Conservation (phyloP, 345 rosid genomes). For the Jatropha curcas region DNA sequence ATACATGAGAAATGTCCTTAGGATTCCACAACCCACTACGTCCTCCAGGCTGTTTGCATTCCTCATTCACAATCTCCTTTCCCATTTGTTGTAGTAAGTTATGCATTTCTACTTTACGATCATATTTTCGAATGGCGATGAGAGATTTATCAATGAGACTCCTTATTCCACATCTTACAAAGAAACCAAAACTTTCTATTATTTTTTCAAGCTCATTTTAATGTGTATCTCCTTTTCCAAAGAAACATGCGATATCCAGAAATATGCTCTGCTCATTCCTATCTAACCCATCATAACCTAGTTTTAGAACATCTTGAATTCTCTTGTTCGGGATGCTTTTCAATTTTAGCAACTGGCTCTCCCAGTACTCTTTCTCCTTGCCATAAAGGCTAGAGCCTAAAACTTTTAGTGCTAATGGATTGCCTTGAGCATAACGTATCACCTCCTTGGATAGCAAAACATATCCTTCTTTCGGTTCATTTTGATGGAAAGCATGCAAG, state of each 20-base stretch:
- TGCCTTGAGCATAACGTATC: neutral
- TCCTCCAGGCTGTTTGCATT: neutral
- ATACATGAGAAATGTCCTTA: no score
- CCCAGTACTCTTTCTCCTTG: neutral
- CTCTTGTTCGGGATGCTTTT: neutral
- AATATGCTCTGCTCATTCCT: neutral
- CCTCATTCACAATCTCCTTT: neutral
- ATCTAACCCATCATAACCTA: neutral
- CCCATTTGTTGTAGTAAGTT: constrained; percentile 5
- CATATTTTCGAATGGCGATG: neutral
- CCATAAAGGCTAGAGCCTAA: neutral
- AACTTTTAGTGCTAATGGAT: constrained; percentile 8
- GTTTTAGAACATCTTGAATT: neutral
- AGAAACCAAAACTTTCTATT: neutral
- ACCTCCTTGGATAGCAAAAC: no score
- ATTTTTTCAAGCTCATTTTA: neutral
- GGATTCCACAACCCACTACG: no score
- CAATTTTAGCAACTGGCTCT: neutral
- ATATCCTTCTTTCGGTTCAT: no score
- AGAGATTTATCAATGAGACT: constrained; percentile 1
- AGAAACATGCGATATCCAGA: constrained; percentile 13
- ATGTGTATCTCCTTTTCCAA: neutral
- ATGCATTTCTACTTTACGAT: neutral
- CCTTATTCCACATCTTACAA: neutral
- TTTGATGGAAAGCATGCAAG: no score